Evolutionary conservation across 352 stramenopile species (phyloP), one percentile per base, ranked within the genome.

Genomic region (Thraustochytrium striatum): DNA sequence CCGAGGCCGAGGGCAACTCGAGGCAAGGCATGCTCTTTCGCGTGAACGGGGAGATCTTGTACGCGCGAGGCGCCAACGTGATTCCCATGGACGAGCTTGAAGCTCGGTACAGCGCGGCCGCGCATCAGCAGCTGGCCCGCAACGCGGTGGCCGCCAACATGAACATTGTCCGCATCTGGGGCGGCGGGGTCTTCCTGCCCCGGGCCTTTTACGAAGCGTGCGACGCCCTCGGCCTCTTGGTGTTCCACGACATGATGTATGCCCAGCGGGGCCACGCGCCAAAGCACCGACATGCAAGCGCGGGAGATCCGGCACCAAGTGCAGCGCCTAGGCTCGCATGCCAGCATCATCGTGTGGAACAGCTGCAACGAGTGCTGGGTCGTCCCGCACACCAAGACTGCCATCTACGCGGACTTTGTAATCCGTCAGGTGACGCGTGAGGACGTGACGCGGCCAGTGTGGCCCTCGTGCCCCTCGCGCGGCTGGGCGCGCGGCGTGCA

Each of bases 41-140:
- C 28, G 69, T 90, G 11, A 90, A 90, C 68, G 87, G 87, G 33
- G 79, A 57, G 3, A 9, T 72, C 11, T 3, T 90, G 1, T 81
- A 80, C n/a, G 72, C 73, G 35, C 43, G 81, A 13, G 87, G 87
- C 5, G 83, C 86, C 3, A 90, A 90, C 84, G 61, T 87, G n/a
- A 85, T 90, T 58, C 86, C 87, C 41, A 85, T 87, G 61, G 84
- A 89, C 72, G 78, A 87, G 43, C 69, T 88, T 1, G 85, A 89
- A 79, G 84, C 73, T 0, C 72, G 83, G 13, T 62, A 84, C 0
- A 70, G 43, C 11, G 69, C 47, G 1, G 50, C 83, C 25, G 82
- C 65, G 1, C 79, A 55, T 19, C 57, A 33, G 28, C 35, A 47
- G 35, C 41, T 86, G 38, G 58, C 87, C n/a, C 30, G 84, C 16